Evolutionary conservation across 1,139 yeast species (phyloP).

Genomic region (Geotrichum cucujoidarum): DNA sequence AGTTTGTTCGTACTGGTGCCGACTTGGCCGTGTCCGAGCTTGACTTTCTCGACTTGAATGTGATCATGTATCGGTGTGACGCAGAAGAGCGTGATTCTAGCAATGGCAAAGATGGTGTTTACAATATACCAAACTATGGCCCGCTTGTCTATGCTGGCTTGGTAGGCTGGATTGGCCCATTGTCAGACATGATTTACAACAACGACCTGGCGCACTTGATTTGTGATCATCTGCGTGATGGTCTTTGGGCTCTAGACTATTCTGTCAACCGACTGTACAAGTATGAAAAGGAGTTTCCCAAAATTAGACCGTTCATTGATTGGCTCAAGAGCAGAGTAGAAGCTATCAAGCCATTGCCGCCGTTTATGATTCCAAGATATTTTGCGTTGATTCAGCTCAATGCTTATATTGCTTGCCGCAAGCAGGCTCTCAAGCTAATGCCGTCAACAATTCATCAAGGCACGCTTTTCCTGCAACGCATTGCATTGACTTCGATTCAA

Average conservation of each 20-base stretch:
- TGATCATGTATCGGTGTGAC: slow-evolving; percentile 70
- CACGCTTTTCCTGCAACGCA: slow-evolving; percentile 71
- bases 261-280: slow-evolving; percentile 57
- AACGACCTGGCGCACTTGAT: slow-evolving; percentile 83
- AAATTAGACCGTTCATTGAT: slow-evolving; percentile 48
- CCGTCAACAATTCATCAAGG: slow-evolving; percentile 51
- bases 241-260: slow-evolving; percentile 87
- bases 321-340: slow-evolving; percentile 70
- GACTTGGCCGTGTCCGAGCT: slow-evolving; percentile 62
- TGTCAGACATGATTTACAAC: slow-evolving; percentile 55
- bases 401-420: slow-evolving; percentile 76
- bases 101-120: slow-evolving; percentile 65
- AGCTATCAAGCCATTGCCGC: slow-evolving; percentile 64
- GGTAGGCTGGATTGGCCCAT: slow-evolving; percentile 83
- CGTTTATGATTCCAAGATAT: slow-evolving; percentile 77
- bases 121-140: slow-evolving; percentile 70
- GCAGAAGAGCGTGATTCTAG: slow-evolving; percentile 87
- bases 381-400: slow-evolving; percentile 75
- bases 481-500: slow-evolving; percentile 80
- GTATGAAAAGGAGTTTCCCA: slow-evolving; percentile 45
- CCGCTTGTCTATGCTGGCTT: slow-evolving; percentile 78
- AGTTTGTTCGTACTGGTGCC: slow-evolving; percentile 66
- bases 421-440: slow-evolving; percentile 57
- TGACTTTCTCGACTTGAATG: slow-evolving; percentile 66
- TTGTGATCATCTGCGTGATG: slow-evolving; percentile 73